Evolutionary conservation across 768 basidiomycete species (phyloP), one percentile per base, ranked within the genome.

Genomic region (Lactarius evosmus): DNA sequence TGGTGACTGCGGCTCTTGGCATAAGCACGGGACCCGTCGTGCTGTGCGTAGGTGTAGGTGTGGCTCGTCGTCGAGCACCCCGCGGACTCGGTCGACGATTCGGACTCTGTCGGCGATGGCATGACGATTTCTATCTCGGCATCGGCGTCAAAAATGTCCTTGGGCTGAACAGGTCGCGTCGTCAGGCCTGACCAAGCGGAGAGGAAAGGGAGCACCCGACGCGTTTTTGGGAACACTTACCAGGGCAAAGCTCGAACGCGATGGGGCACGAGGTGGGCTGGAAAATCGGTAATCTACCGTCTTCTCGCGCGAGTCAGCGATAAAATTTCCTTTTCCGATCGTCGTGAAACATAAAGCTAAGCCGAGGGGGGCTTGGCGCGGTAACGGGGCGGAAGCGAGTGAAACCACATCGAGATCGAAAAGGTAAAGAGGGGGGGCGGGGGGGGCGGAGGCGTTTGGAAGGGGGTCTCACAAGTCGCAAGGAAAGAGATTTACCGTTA

Each of bases 161-260:
- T 60, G 22, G 66, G 68, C 68, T 69, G 60, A 9, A 27, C 25
- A n/a, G n/a, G 16, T 9, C 29, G 30, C 22, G 36, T 19, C 30
- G 30, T 19, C n/a, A n/a, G n/a, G n/a, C n/a, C n/a, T n/a, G n/a
- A n/a, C n/a, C n/a, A n/a, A n/a, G n/a, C n/a, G n/a, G n/a, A n/a
- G n/a, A n/a, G n/a, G n/a, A n/a, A n/a, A n/a, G n/a, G n/a, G n/a
- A n/a, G n/a, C n/a, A 16, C 19, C 0, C 14, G 29, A 34, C 3
- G 7, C 33, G 1, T 38, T 22, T n/a, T 22, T n/a, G n/a, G n/a
- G n/a, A 11, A 3, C 2, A 56, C 66, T 11, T 67, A 67, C 68
- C 52, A 69, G 29, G 32, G 68, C 66, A 32, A 60, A 67, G 60
- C 68, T 69, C 19, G 68, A 69, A 27, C 68, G 68, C 44, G 59